These are phyloP conservation scores for Pseudogymnoascus sp. DNA, from an alignment of 2,329 filamentous ascomycete genomes.

Conservation along the genomic window DNA sequence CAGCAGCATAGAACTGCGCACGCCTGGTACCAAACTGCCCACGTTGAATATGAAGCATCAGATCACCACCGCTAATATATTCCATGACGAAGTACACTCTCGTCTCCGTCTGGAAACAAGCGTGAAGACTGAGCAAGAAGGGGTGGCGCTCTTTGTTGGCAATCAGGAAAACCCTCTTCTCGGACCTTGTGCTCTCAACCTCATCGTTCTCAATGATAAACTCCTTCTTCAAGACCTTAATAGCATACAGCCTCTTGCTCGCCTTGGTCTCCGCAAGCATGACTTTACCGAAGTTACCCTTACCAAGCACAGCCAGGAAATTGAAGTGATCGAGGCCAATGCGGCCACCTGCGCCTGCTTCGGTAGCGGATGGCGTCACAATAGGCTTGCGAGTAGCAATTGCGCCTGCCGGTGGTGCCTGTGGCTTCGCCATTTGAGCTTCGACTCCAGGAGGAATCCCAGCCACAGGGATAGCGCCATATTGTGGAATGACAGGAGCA, in stretches of 20 bases:
- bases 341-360: constrained; percentile 67
- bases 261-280: constrained; percentile 98
- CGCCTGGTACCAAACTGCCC: constrained; percentile 93
- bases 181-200: constrained; percentile 93
- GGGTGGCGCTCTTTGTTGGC: constrained; percentile 96
- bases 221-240: constrained; percentile 99
- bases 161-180: constrained; percentile 95
- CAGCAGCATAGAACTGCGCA: constrained; percentile 97
- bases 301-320: constrained; percentile 94
- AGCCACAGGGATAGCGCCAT: constrained; percentile 6
- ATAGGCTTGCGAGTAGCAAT: constrained; percentile 44
- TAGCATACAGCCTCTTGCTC: constrained; percentile 86
- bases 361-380: constrained; percentile 58
- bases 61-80: constrained; percentile 94
- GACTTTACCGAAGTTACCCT: constrained; percentile 99
- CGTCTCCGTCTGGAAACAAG: constrained; percentile 98
- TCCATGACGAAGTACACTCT: constrained; percentile 99
- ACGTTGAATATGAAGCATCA: constrained; percentile 98
- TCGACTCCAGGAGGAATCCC: constrained; percentile 16
- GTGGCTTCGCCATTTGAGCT: constrained; percentile 13
- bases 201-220: constrained; percentile 99
- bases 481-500: constrained; percentile 22
- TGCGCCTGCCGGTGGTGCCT: constrained; percentile 28
- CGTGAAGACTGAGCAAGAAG: constrained; percentile 89
- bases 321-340: constrained; percentile 99